Percentiles rank a stretch among this genome's conserved stretches.
Conservation (phyloP, 345 rosid genomes). For the Brassica incana region DNA sequence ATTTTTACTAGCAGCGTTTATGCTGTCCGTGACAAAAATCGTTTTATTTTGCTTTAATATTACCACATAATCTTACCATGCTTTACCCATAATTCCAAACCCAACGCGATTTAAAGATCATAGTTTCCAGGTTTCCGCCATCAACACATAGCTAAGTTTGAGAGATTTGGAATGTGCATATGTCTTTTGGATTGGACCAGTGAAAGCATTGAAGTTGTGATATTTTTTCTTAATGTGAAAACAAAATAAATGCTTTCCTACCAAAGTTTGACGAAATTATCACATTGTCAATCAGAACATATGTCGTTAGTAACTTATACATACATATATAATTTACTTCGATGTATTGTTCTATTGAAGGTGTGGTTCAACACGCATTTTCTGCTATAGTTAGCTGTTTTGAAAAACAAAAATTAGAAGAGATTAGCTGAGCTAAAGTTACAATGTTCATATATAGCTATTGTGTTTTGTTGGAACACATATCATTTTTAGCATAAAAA, state of each 20-base stretch:
- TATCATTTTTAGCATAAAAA: background rate
- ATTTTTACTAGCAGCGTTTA: background rate
- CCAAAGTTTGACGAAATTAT: background rate
- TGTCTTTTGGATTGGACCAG: background rate
- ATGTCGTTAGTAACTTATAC: background rate
- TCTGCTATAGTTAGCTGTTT: background rate
- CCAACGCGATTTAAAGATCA: background rate
- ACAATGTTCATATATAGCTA: background rate
- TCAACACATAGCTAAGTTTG: background rate
- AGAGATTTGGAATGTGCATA: background rate
- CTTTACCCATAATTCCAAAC: background rate
- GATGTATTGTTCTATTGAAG: background rate
- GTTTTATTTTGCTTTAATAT: background rate
- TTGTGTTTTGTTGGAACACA: background rate
- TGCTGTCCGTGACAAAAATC: background rate
- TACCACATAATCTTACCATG: background rate
- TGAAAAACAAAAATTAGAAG: background rate
- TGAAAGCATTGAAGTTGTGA: background rate
- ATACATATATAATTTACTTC: background rate
- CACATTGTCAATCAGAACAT: background rate
- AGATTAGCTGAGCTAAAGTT: background rate
- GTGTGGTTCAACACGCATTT: background rate
- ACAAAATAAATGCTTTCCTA: background rate
- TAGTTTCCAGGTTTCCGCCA: background rate
- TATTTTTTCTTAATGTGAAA: background rate